A percentile compares a stretch with the other conserved stretches of the same genome.
Conservation (phyloP, 2,329 filamentous ascomycete species). For the Alternaria consortialis region DNA sequence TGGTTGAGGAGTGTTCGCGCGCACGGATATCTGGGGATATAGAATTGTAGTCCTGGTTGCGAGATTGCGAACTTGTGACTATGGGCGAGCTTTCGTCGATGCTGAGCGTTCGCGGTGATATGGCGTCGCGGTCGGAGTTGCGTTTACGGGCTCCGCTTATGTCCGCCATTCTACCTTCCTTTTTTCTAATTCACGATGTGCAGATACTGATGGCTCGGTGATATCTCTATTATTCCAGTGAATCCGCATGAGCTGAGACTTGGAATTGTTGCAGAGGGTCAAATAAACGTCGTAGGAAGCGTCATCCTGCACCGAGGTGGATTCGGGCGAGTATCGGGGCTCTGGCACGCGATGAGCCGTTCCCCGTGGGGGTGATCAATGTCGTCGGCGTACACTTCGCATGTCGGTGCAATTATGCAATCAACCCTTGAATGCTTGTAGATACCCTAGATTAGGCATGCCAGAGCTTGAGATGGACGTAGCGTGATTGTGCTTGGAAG, state of each 20-base stretch:
- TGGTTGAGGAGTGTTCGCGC: neutral
- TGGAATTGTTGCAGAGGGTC: neutral
- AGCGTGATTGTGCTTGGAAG: slow-evolving; percentile 1
- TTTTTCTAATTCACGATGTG: neutral
- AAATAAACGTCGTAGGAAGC: neutral
- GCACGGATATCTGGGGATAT: slow-evolving; percentile 27
- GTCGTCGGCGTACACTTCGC: neutral
- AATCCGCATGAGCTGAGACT: neutral
- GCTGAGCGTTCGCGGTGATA: slow-evolving; percentile 5
- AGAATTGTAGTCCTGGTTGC: slow-evolving; percentile 31
- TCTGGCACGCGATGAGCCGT: slow-evolving; percentile 5
- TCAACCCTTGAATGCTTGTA: neutral
- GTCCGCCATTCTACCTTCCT: slow-evolving; percentile 3
- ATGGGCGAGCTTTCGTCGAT: slow-evolving; percentile 47
- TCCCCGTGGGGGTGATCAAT: slow-evolving; percentile 2
- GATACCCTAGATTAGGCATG: neutral
- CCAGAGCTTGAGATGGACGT: neutral
- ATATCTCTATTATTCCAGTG: neutral
- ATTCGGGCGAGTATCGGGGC: slow-evolving; percentile 1
- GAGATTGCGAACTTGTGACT: slow-evolving; percentile 13
- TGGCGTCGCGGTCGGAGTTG: slow-evolving; percentile 11
- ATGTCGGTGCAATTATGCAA: neutral
- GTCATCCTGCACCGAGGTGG: slow-evolving; percentile 11
- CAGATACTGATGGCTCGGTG: neutral
- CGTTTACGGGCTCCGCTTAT: slow-evolving; percentile 23